Evolutionary conservation across 495 filamentous ascomycete species (phyloP).

Genomic region (Platismatia glauca): DNA sequence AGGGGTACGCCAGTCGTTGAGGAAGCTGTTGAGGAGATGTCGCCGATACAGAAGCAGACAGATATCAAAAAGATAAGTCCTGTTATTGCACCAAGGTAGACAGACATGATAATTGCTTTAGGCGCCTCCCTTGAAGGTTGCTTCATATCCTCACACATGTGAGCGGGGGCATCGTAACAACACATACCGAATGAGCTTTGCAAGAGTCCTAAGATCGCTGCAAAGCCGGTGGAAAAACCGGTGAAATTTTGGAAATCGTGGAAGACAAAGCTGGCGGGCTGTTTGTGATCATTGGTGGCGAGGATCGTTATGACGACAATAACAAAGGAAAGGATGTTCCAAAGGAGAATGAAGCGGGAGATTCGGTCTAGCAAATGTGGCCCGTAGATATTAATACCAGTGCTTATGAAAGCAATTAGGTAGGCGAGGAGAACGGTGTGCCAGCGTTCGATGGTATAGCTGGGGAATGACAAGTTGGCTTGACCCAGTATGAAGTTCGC

Average conservation of each 20-base stretch:
- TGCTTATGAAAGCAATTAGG: constrained; percentile 34
- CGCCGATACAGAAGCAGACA: constrained; percentile 44
- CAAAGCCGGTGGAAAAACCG: constrained; percentile 43
- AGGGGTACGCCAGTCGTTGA: constrained; percentile 41
- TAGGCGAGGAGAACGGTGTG: constrained; percentile 49
- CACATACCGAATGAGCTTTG: constrained; percentile 52
- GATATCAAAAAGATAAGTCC: constrained; percentile 42
- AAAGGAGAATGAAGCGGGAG: constrained; percentile 42
- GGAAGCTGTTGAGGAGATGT: constrained; percentile 32
- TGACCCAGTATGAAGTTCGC: constrained; percentile 49
- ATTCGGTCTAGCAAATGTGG: constrained; percentile 45
- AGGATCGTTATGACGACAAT: constrained; percentile 43
- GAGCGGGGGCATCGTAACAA: constrained; percentile 32
- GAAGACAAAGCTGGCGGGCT: constrained; percentile 49
- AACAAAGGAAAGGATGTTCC: constrained; percentile 48
- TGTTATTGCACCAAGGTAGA: constrained; percentile 42
- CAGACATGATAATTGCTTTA: constrained; percentile 46
- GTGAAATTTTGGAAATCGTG: constrained; percentile 48
- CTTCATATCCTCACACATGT: constrained; percentile 36
- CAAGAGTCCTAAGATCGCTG: constrained; percentile 46
- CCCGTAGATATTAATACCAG: constrained; percentile 42
- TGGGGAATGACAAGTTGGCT: constrained; percentile 44
- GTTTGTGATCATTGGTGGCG: constrained; percentile 47
- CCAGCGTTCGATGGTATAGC: constrained; percentile 48
- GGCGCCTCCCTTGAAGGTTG: constrained; percentile 44